Base-by-base conservation (phyloP, 176 grass and related monocot genomes). In the Zea luxurians region DNA sequence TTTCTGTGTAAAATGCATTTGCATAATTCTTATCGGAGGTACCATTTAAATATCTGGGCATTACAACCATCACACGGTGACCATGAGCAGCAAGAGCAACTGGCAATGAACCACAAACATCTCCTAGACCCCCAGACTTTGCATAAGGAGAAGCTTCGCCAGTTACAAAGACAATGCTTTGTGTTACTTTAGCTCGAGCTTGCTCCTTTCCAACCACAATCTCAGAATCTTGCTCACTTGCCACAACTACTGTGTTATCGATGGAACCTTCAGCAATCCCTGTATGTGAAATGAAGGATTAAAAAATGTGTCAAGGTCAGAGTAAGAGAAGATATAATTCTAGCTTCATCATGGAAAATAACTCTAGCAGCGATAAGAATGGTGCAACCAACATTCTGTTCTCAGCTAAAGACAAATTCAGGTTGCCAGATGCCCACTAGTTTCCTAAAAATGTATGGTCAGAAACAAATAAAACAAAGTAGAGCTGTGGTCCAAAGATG, bases 51-150 rank as follows among this genome's bases (percentile, higher is more conserved):
- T 98, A 98, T 86, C 91, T 87, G 54, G 95, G 95, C 80, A 88
- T 88, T 62, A 98, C 83, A 60, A 98, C 95, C 95, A 98, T 98
- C 20, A 98, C 95, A 50, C 91, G 91, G 82, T 98, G 91, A 82
- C 91, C 95, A 88, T 83, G 91, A 57, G 85, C 82, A 52, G 91
- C 95, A 66, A 98, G 87, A 79, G 95, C 89, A 68, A 94, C 82
- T 76, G 95, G 95, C 48, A 98, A 76, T 61, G 95, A 98, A 73
- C 95, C 95, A 88, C 95, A 98, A 71, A 98, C 95, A 88, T 98
- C 95, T 64, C 80, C 95, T 61, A 98, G 73, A 61, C 95, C 95
- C 57, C 95, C 95, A 49, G 95, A 94, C 77, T 94, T 94, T 54
- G 91, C 93, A 86, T 98, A 98, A 53, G 95, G 95, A 77, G 85